phyloP scores from a whole-genome alignment of 2,329 filamentous ascomycete species.

The Blumeria graminis region DNA sequence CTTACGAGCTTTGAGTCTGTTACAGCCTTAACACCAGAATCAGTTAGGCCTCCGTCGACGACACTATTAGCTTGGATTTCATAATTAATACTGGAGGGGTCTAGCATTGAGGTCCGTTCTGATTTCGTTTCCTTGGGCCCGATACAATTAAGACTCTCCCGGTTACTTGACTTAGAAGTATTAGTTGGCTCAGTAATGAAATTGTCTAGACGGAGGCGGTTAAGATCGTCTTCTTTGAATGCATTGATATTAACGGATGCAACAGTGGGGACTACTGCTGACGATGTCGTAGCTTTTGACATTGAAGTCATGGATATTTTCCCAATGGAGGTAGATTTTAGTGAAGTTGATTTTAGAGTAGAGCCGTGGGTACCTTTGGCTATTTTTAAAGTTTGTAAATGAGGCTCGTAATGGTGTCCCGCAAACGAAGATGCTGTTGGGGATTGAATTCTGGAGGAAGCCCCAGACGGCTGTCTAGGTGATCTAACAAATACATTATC shows the following conservation, averaged over 20 bases:
- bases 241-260: conserved; percentile 26
- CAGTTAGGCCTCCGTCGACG: conserved; percentile 3
- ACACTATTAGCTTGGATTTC: conserved; percentile 8
- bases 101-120: conserved; percentile 3
- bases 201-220: conserved; percentile 14
- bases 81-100: conserved; percentile 4
- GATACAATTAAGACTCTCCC: conserved; percentile 6
- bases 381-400: conserved; percentile 13
- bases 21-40: background rate
- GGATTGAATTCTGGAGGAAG: conserved; percentile 14
- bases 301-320: conserved; percentile 13
- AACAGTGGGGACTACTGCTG: conserved; percentile 18
- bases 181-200: background rate
- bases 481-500: conserved; percentile 17
- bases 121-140: conserved; percentile 6
- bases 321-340: conserved; percentile 9
- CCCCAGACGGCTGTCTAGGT: conserved; percentile 9
- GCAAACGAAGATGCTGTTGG: conserved; percentile 12
- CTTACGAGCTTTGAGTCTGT: conserved; percentile 4
- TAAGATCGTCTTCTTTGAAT: conserved; percentile 23
- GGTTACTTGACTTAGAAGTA: background rate
- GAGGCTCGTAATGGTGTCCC: conserved; percentile 12
- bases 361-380: conserved; percentile 12
- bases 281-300: conserved; percentile 13
- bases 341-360: conserved; percentile 9